Base-by-base conservation (phyloP, 1,284 basidiomycete genomes). In the Apiotrichum brassicae region DNA sequence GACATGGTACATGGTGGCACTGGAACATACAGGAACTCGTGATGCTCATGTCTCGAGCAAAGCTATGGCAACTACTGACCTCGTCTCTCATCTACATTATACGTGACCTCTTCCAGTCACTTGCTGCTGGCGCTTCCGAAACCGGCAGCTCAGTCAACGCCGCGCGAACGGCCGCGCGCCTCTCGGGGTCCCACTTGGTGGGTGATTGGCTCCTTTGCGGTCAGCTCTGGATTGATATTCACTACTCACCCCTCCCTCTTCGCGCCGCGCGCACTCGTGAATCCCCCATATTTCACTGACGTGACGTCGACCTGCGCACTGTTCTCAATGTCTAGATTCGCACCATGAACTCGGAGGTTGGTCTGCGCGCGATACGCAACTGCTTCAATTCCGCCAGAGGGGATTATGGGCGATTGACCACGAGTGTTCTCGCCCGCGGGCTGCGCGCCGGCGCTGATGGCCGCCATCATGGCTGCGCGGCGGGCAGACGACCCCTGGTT, bases 201-300 rank as follows among this genome's bases (percentile, higher is more conserved):
- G 53, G 50, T 24, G 54, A 52, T 24, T 39, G 24, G 41, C 46
- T 48, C 14, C 49, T 53, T 36, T 3, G 20, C 8, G 9, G 44
- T 56, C 37, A 52, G 48, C 33, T 35, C 11, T 8, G 18, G 19
- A 30, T 20, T 44, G 34, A 30, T 30, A 14, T 14, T 7, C 28
- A n/a, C n/a, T 5, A 55, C 60, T 51, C 43, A 61, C 65, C 57
- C 54, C n/a, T 56, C 51, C 24, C 54, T 45, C 43, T 70, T 70
- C 23, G 70, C 46, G 2, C 67, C 66, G 33, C 65, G 59, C 12
- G 68, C 66, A 49, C 67, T 70, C 9, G 55, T 33, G 25, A 70
- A 68, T 11, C 56, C 62, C 1, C 53, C 56, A 37, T 48, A 51
- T 16, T 35, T 24, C 3, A 25, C n/a, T 8, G 43, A 23, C 30